Conservation (phyloP, 352 stramenopile species). For the Globisporangium nagaii region DNA sequence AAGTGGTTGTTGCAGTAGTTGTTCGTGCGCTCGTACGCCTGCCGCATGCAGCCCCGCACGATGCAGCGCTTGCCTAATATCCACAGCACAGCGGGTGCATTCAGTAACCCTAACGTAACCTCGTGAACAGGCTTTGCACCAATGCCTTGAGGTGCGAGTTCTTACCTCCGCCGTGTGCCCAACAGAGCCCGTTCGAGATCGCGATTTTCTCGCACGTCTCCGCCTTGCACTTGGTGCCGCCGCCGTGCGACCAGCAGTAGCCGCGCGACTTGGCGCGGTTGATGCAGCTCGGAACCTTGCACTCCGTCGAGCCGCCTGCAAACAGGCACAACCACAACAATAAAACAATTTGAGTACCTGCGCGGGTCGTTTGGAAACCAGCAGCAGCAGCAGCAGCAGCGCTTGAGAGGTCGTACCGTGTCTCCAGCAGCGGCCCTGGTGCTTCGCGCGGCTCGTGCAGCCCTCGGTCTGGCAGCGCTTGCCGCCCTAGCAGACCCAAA, state of each 20-base stretch:
- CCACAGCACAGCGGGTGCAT: neutral
- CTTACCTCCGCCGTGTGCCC: constrained; percentile 25
- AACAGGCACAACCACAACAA: neutral
- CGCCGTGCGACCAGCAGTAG: constrained; percentile 30
- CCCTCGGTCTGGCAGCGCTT: constrained; percentile 15
- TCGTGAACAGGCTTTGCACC: too few species aligned
- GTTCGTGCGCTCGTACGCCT: constrained; percentile 54
- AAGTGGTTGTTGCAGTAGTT: constrained; percentile 56
- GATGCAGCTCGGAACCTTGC: constrained; percentile 18
- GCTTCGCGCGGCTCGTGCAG: constrained; percentile 20
- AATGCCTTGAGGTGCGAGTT: neutral
- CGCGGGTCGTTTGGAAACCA: neutral
- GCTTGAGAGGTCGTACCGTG: constrained; percentile 8
- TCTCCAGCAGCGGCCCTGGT: constrained; percentile 12
- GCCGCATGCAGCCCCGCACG: constrained; percentile 24
- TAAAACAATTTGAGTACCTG: neutral
- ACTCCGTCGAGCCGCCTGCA: constrained; percentile 14
- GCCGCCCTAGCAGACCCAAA: constrained; percentile 11
- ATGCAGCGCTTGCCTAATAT: constrained; percentile 37
- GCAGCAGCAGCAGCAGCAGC: too few species aligned
- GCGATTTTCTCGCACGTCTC: constrained; percentile 24
- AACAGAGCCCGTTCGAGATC: constrained; percentile 27
- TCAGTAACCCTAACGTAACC: too few species aligned
- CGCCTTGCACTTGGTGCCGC: constrained; percentile 24
- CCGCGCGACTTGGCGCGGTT: constrained; percentile 33